Evolutionary conservation across 1,284 basidiomycete species (phyloP), one percentile per base, ranked within the genome.

Genomic region (Somion occarium): DNA sequence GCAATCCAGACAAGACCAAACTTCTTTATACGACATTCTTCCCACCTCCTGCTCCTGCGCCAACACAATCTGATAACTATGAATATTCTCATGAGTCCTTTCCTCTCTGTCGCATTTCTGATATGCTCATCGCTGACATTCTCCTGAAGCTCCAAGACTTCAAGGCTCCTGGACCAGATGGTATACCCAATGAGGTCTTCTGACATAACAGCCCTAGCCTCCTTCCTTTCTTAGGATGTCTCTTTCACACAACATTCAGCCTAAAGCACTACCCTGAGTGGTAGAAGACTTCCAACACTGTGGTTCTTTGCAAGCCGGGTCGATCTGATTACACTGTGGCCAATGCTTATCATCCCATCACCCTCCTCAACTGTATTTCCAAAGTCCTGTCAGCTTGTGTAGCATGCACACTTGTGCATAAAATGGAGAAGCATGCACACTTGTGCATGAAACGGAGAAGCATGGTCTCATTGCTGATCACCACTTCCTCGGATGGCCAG

Each of bases 261-360:
- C 54, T 66, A 0, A 26, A 55, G 0, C 48, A 54, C 41, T 75
- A 70, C 60, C 68, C 65, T 1, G 54, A 54, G 0, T 34, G 39
- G 2, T 75, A 72, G 72, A 58, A 61, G 19, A 25, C 53, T 0
- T 67, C 62, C 2, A 55, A 54, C 9, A 73, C 70, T 1, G 57
- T 71, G 0, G 69, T 73, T 0, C 52, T 77, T 0, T 51, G 62
- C 12, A 78, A 79, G 52, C 71, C 69, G 2, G 68, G 68, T 0
- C 67, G 67, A 24, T 23, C 63, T 0, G 62, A 67, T 54, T 76
- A 78, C 57, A 53, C 58, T 0, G 42, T 60, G 0, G 55, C 71
- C 0, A 67, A 66, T 18, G 58, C 73, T 0, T 75, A 69, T 51
- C 56, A 71, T 0, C 74, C 74, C 0, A 73, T 77, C 0, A 67